A percentile compares a stretch with the other conserved stretches of the same genome.
Evolutionary conservation across 495 filamentous ascomycete genomes (phyloP).

Genomic region (Aspergillus coremiiformis): DNA sequence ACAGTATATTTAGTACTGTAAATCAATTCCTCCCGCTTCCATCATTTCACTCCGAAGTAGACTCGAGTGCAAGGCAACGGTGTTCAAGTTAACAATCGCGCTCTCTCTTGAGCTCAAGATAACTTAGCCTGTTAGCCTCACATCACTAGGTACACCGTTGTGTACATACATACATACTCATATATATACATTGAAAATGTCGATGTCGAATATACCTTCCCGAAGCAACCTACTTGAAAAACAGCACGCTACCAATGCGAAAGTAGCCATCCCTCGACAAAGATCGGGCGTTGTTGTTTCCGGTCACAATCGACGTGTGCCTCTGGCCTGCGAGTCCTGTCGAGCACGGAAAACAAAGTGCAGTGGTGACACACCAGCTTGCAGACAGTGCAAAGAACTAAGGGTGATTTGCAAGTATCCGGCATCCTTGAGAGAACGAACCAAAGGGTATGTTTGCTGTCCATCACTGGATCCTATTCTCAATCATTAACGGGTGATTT

Average conservation of each 20-base stretch:
- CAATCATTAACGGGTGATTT: slow-evolving; percentile 9
- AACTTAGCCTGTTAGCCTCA: too few relatives aligned
- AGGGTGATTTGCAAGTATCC: slow-evolving; percentile 45
- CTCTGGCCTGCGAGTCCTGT: slow-evolving; percentile 18
- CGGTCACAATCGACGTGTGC: slow-evolving; percentile 39
- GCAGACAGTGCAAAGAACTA: slow-evolving; percentile 51
- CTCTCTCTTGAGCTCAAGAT: too few relatives aligned
- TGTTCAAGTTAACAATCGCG: neutral
- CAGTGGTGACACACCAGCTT: slow-evolving; percentile 49
- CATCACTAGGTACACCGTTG: too few relatives aligned
- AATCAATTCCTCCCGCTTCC: too few relatives aligned
- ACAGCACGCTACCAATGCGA: slow-evolving; percentile 23
- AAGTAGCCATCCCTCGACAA: slow-evolving; percentile 44
- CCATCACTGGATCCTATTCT: slow-evolving; percentile 4
- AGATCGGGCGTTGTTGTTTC: slow-evolving; percentile 18
- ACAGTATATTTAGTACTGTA: too few relatives aligned
- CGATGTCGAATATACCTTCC: neutral
- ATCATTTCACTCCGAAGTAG: neutral
- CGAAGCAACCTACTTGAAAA: slow-evolving; percentile 7
- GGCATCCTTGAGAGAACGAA: slow-evolving; percentile 50
- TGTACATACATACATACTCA: too few relatives aligned
- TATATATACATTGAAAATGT: too few relatives aligned
- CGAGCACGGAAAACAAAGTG: slow-evolving; percentile 23
- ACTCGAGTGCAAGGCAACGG: neutral
- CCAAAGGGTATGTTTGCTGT: slow-evolving; percentile 39